These are phyloP conservation scores for Cyclotella cryptica DNA, from an alignment of 108 stramenopile genomes.

Conservation along the genomic window DNA sequence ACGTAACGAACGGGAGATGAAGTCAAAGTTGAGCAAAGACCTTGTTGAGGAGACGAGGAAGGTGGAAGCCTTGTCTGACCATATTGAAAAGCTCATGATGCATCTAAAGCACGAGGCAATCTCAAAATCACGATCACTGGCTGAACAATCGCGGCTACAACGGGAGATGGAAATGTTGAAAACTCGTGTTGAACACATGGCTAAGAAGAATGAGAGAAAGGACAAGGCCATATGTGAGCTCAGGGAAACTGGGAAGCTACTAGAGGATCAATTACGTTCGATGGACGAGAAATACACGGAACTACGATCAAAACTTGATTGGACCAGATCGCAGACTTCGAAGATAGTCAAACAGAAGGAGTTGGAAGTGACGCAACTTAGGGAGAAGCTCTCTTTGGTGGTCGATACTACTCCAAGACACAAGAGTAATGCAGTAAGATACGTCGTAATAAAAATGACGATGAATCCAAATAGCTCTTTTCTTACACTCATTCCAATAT, in stretches of 20 bases:
- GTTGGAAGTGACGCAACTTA: slow-evolving; percentile 21
- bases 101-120: slow-evolving; percentile 81
- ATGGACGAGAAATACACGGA: slow-evolving; percentile 86
- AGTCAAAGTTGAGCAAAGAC: slow-evolving; percentile 29
- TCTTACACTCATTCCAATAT: neutral
- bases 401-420: neutral
- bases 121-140: slow-evolving; percentile 57
- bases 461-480: too few relatives aligned
- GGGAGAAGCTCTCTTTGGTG: slow-evolving; percentile 17
- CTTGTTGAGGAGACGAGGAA: slow-evolving; percentile 39
- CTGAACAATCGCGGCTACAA: slow-evolving; percentile 53
- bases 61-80: slow-evolving; percentile 66
- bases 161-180: slow-evolving; percentile 50
- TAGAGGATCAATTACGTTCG: slow-evolving; percentile 78
- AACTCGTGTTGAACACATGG: slow-evolving; percentile 41
- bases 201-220: slow-evolving; percentile 54
- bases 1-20: slow-evolving; percentile 23
- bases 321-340: slow-evolving; percentile 54
- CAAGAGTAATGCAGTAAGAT: neutral
- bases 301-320: slow-evolving; percentile 75
- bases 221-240: slow-evolving; percentile 68
- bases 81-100: slow-evolving; percentile 81
- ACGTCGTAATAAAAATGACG: too few relatives aligned
- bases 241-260: slow-evolving; percentile 66
- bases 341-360: slow-evolving; percentile 44